phyloP scores from a whole-genome alignment of 208 protist genomes.

The Strigomonas galati region DNA sequence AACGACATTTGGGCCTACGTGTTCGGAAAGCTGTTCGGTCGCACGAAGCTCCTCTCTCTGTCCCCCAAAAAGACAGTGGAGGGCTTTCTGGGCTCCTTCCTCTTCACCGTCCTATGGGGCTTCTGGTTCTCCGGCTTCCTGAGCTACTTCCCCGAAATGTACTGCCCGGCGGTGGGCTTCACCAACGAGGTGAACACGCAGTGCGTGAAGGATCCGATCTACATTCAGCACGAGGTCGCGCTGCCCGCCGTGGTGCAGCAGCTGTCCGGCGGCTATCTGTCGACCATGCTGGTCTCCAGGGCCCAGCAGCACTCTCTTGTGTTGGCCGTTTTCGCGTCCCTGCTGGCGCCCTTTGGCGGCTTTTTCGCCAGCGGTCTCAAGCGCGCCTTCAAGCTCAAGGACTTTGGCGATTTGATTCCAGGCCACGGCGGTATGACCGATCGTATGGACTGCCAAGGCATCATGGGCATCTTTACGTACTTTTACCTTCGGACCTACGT shows the following conservation, averaged over 20 bases:
- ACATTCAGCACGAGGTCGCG: conserved; percentile 54
- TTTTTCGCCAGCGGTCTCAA: conserved; percentile 98
- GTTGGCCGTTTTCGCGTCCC: conserved; percentile 94
- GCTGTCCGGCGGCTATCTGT: conserved; percentile 38
- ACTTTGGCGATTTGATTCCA: conserved; percentile 97
- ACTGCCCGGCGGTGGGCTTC: conserved; percentile 84
- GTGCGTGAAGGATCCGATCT: conserved; percentile 74
- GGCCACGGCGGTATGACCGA: conserved; percentile 98
- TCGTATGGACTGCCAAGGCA: conserved; percentile 97
- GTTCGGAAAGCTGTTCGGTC: conserved; percentile 90
- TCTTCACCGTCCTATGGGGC: conserved; percentile 89
- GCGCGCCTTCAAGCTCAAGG: conserved; percentile 97
- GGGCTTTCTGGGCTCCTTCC: conserved; percentile 85
- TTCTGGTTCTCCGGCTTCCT: conserved; percentile 92
- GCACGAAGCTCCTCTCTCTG: conserved; percentile 71
- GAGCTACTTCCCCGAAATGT: conserved; percentile 79
- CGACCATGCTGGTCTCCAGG: conserved; percentile 51
- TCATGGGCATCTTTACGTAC: conserved; percentile 95
- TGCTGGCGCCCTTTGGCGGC: conserved; percentile 97
- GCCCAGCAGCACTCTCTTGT: conserved; percentile 94
- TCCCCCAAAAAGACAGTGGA: conserved; percentile 93
- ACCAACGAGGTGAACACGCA: conserved; percentile 31
- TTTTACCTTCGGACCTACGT: conserved; percentile 82
- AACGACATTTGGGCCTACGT: conserved; percentile 92
- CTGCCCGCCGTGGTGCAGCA: conserved; percentile 56